Conservation (phyloP, 2,329 filamentous ascomycete species). For the Microcyclospora tardicrescens region DNA sequence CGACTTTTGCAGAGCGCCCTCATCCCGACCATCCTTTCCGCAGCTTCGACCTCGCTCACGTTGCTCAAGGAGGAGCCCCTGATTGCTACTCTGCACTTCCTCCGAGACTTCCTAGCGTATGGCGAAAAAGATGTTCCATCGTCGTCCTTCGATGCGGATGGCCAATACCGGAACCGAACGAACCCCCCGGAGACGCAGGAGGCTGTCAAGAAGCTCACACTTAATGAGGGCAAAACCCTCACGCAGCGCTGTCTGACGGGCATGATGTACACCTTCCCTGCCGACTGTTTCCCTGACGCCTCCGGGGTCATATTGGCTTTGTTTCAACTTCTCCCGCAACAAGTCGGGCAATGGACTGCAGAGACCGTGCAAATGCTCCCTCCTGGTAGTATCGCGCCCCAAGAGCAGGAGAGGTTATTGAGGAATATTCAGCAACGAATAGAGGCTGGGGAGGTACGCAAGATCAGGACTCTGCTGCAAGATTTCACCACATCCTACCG, state of each 20-base stretch:
- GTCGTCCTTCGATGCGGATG: constrained; percentile 46
- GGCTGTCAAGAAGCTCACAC: constrained; percentile 59
- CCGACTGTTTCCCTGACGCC: constrained; percentile 88
- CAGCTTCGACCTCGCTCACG: constrained; percentile 72
- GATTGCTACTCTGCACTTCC: constrained; percentile 81
- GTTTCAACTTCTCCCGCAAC: constrained; percentile 71
- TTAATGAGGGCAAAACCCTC: constrained; percentile 55
- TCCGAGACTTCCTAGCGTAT: constrained; percentile 82
- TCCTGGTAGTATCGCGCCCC: constrained; percentile 61
- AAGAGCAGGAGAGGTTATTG: constrained; percentile 71
- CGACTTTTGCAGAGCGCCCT: constrained; percentile 69
- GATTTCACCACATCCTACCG: constrained; percentile 96
- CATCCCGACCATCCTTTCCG: constrained; percentile 71
- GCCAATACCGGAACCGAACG: constrained; percentile 32
- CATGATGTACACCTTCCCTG: constrained; percentile 98
- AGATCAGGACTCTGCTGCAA: constrained; percentile 74
- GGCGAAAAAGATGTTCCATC: constrained; percentile 57
- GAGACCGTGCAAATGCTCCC: constrained; percentile 75
- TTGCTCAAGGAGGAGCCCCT: constrained; percentile 86
- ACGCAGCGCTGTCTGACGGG: constrained; percentile 85
- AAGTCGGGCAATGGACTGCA: constrained; percentile 72
- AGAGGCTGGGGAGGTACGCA: constrained; percentile 54
- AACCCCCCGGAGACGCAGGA: constrained; percentile 57
- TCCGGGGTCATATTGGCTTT: constrained; percentile 82
- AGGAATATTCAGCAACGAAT: constrained; percentile 66